Evolutionary conservation across 345 rosid species (phyloP).

Genomic region (Camelina sativa): DNA sequence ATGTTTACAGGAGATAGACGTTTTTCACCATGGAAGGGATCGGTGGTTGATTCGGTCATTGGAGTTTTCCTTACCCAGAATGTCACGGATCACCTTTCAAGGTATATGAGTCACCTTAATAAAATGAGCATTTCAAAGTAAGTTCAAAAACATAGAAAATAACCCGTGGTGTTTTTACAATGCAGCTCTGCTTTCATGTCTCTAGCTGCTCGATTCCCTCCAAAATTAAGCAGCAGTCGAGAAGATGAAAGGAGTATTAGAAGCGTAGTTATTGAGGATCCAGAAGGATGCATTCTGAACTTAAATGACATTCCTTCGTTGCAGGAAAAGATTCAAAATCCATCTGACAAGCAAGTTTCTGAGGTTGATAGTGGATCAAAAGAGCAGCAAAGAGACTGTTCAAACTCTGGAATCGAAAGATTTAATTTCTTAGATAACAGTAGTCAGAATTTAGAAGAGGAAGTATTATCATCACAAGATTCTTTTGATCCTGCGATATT

Average conservation of each 20-base stretch:
- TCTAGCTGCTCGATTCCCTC: conserved; percentile 77
- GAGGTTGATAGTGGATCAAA: conserved; percentile 44
- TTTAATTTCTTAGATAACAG: conserved; percentile 48
- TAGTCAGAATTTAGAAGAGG: conserved; percentile 63
- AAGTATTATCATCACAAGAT: conserved; percentile 75
- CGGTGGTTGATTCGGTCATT: conserved; percentile 94
- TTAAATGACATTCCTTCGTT: conserved; percentile 49
- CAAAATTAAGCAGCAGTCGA: conserved; percentile 47
- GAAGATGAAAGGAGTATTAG: conserved; percentile 38
- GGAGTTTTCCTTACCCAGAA: conserved; percentile 98
- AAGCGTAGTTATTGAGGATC: conserved; percentile 60
- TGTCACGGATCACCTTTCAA: conserved; percentile 95
- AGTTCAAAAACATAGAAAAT: conserved; percentile 27
- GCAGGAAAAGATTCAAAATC: conserved; percentile 47
- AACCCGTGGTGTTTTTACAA: conserved; percentile 29
- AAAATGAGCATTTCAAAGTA: conserved; percentile 16
- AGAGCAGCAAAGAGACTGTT: conserved; percentile 47
- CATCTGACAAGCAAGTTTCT: conserved; percentile 49
- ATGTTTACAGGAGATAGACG: conserved; percentile 83
- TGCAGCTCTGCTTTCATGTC: conserved; percentile 98
- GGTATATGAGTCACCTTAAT: conserved; percentile 52
- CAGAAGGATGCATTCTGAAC: conserved; percentile 52
- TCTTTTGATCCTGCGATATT: conserved; percentile 56
- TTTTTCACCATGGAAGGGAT: conserved; percentile 98
- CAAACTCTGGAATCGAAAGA: conserved; percentile 50